These are phyloP conservation scores for Chaetomium strumarium DNA, from an alignment of 2,329 filamentous ascomycete genomes.

Conservation along the genomic window DNA sequence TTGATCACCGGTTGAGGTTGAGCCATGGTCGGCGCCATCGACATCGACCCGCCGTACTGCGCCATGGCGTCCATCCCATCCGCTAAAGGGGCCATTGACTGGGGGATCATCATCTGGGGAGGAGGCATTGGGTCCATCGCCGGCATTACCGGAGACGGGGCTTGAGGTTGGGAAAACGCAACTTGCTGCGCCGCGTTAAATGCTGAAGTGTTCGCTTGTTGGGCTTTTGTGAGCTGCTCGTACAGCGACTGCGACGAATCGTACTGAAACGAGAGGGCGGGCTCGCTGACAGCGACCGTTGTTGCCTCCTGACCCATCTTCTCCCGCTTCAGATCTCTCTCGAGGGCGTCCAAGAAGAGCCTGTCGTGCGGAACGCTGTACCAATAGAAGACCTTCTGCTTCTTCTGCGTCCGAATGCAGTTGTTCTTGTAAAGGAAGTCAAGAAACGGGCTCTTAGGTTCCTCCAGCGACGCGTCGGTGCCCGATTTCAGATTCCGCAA, in stretches of 20 bases:
- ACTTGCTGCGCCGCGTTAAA: slow-evolving; percentile 70
- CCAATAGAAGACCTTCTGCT: slow-evolving; percentile 99
- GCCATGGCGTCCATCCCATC: slow-evolving; percentile 69
- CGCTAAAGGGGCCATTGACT: slow-evolving; percentile 48
- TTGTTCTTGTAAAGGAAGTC: slow-evolving; percentile 99
- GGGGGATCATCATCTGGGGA: slow-evolving; percentile 49
- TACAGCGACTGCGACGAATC: slow-evolving; percentile 98
- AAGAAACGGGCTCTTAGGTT: slow-evolving; percentile 96
- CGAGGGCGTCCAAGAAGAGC: slow-evolving; percentile 92
- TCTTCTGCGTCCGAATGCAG: slow-evolving; percentile 99
- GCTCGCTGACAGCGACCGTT: slow-evolving; percentile 93
- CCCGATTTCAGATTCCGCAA: slow-evolving; percentile 96
- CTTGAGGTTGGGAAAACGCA: slow-evolving; percentile 67
- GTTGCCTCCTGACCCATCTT: slow-evolving; percentile 99
- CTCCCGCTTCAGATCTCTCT: slow-evolving; percentile 95
- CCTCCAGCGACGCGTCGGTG: slow-evolving; percentile 94
- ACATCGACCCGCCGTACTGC: slow-evolving; percentile 58
- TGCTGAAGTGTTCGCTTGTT: slow-evolving; percentile 96
- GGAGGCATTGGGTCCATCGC: slow-evolving; percentile 90
- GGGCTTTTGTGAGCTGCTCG: slow-evolving; percentile 97
- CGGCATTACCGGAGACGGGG: slow-evolving; percentile 82
- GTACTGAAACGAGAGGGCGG: slow-evolving; percentile 96
- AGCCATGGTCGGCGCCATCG: slow-evolving; percentile 61
- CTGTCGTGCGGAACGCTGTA: slow-evolving; percentile 98
- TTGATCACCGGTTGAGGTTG: slow-evolving; percentile 69